Evolutionary conservation across 176 grass and related monocot species (phyloP).

Genomic region (Aegilops tauschii): DNA sequence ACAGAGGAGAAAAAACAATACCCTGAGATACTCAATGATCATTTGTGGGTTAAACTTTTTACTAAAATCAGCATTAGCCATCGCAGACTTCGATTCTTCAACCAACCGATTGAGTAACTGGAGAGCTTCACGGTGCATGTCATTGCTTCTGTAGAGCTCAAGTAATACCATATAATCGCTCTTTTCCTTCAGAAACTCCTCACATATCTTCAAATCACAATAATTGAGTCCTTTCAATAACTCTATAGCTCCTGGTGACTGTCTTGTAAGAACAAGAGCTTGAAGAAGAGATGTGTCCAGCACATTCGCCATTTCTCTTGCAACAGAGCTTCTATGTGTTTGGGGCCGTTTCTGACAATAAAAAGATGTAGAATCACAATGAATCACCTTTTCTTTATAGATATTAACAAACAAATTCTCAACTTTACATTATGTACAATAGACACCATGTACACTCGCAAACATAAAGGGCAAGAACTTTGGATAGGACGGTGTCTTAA

Average conservation of each 20-base stretch:
- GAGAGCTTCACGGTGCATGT: conserved; percentile 90
- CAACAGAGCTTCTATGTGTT: conserved; percentile 74
- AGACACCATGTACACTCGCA: background rate
- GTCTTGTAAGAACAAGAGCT: conserved; percentile 84
- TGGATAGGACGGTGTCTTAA: conserved; percentile 7
- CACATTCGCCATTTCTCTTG: conserved; percentile 90
- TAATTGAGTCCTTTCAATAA: conserved; percentile 81
- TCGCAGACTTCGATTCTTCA: conserved; percentile 73
- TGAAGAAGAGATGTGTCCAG: conserved; percentile 94
- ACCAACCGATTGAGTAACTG: conserved; percentile 88
- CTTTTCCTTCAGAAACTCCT: conserved; percentile 84
- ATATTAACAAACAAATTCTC: conserved; percentile 17
- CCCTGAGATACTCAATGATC: conserved; percentile 97
- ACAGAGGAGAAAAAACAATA: conserved; percentile 31
- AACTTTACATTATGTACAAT: conserved; percentile 21
- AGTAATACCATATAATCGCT: conserved; percentile 76
- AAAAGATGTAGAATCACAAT: conserved; percentile 26
- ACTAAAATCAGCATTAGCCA: conserved; percentile 42
- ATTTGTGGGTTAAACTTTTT: conserved; percentile 79
- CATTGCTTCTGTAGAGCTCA: conserved; percentile 88
- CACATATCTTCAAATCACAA: conserved; percentile 88
- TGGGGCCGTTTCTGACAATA: conserved; percentile 64
- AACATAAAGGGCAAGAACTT: conserved; percentile 4
- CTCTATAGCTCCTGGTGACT: conserved; percentile 54
- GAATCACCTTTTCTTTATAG: conserved; percentile 7